Evolutionary conservation across 2,329 filamentous ascomycete genomes (phyloP), one percentile per base, ranked within the genome.

Genomic region (Colletotrichum coccodes): DNA sequence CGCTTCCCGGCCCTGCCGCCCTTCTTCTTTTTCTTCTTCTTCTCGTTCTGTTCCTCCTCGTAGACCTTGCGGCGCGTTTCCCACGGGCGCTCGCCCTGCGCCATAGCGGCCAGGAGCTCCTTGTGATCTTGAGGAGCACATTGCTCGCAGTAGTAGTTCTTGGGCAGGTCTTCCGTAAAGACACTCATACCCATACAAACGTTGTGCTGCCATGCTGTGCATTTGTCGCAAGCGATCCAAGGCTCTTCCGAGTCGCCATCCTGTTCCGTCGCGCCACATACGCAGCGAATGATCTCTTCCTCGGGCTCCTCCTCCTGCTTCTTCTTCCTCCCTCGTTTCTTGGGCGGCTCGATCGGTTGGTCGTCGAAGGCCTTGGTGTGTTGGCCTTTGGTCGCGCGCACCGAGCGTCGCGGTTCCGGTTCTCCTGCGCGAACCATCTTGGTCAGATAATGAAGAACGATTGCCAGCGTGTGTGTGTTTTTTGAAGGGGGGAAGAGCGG

Each of bases 211-310:
- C 96, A 99, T 47, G 92, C 95, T 56, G 90, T 90, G 80, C 96
- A 99, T 53, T 89, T 89, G 80, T 99, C 96, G 83, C 96, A 99
- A 70, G 93, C 94, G 75, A 99, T 97, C 94, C 97, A 98, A 60
- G 94, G 91, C 74, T 96, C 92, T 72, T 92, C 93, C 16, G 93
- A 91, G 73, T 97, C 93, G 73, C 95, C 93, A 69, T 95, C 92
- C 73, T 94, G 92, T 74, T 93, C 92, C 50, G 93, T 93, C 68
- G 94, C 92, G 73, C 96, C 95, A 77, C 95, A 99, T 57, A 98
- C 92, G 79, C 95, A 99, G 73, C 95, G 92, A 72, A 98, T 97
- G 73, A 96, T 88, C 76, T 94, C 93, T 70, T 92, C 87, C 58
- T 89, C 86, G 18, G 85, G 79, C 30, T 82, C 79, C 60, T 85